Conservation (phyloP, 768 basidiomycete genomes). For the Tricholoma furcatifolium region DNA sequence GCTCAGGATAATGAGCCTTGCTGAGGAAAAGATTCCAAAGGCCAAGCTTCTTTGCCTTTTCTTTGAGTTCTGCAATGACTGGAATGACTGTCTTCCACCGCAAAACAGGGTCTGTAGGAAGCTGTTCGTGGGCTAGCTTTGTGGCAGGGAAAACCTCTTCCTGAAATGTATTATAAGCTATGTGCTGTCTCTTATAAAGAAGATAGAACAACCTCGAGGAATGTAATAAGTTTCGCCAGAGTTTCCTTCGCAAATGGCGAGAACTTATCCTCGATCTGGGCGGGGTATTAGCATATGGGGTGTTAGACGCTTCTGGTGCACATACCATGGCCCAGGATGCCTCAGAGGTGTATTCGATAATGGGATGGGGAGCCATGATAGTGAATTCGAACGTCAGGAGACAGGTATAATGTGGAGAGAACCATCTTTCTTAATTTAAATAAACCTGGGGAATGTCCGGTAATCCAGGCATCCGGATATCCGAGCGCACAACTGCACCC, state of each 20-base stretch:
- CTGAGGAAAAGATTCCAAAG: conserved; percentile 98
- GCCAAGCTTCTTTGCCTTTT: conserved; percentile 82
- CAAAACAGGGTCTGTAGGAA: conserved; percentile 69
- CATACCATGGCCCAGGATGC: conserved; percentile 86
- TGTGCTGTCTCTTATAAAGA: neutral
- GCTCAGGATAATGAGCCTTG: conserved; percentile 88
- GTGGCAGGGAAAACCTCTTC: conserved; percentile 85
- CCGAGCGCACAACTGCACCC: neutral
- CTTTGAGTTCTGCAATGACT: conserved; percentile 81
- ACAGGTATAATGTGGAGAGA: conserved; percentile 2
- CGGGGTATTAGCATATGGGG: neutral
- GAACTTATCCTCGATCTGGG: conserved; percentile 88
- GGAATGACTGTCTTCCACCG: conserved; percentile 88
- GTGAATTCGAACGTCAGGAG: neutral
- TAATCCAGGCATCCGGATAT: conserved; percentile 12
- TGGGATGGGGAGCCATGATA: conserved; percentile 64
- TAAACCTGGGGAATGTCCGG: conserved; percentile 9
- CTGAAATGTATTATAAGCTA: conserved; percentile 36
- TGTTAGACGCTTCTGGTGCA: conserved; percentile 4
- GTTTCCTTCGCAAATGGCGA: conserved; percentile 86
- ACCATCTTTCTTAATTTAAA: neutral
- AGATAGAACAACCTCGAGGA: conserved; percentile 64
- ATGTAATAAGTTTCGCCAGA: conserved; percentile 77
- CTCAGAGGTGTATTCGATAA: conserved; percentile 75
- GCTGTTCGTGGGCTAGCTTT: conserved; percentile 74